Conservation (phyloP, 345 rosid species). For the Pistacia integerrima region DNA sequence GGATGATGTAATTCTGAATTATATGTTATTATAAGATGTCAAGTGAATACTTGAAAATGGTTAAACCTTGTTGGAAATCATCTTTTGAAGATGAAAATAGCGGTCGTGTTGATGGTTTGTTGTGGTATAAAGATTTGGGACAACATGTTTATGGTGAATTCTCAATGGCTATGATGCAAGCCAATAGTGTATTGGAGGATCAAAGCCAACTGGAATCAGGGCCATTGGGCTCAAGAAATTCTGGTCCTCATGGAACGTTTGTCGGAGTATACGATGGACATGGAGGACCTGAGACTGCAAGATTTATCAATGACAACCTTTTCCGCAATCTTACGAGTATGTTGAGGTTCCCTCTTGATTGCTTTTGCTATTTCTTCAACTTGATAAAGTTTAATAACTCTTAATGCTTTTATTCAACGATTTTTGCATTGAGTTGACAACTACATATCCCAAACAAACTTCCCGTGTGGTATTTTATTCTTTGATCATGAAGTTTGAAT, state of each 20-base stretch:
- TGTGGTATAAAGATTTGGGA: constrained; percentile 75
- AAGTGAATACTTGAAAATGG: constrained; percentile 39
- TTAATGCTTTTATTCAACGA: too few relatives aligned
- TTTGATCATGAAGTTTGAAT: neutral
- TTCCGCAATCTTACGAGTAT: constrained; percentile 67
- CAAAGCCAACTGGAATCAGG: constrained; percentile 92
- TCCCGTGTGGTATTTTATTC: neutral
- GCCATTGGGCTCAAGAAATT: constrained; percentile 40
- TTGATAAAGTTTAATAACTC: neutral
- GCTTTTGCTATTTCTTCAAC: constrained; percentile 1
- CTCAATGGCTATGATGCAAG: constrained; percentile 85
- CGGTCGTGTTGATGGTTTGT: constrained; percentile 55
- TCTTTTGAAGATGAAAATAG: constrained; percentile 37
- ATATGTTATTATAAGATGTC: constrained; percentile 4
- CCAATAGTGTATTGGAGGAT: constrained; percentile 70
- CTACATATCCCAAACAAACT: neutral
- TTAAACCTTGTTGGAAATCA: constrained; percentile 65
- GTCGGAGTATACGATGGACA: constrained; percentile 88
- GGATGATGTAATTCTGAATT: neutral
- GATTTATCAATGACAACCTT: constrained; percentile 56
- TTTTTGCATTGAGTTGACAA: neutral
- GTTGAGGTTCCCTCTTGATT: constrained; percentile 9
- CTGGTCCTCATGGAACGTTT: constrained; percentile 62
- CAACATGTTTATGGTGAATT: constrained; percentile 67
- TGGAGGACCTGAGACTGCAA: constrained; percentile 79